These are phyloP conservation scores for Lanmaoa rubissima DNA, from an alignment of 768 basidiomycete genomes.

Conservation along the genomic window DNA sequence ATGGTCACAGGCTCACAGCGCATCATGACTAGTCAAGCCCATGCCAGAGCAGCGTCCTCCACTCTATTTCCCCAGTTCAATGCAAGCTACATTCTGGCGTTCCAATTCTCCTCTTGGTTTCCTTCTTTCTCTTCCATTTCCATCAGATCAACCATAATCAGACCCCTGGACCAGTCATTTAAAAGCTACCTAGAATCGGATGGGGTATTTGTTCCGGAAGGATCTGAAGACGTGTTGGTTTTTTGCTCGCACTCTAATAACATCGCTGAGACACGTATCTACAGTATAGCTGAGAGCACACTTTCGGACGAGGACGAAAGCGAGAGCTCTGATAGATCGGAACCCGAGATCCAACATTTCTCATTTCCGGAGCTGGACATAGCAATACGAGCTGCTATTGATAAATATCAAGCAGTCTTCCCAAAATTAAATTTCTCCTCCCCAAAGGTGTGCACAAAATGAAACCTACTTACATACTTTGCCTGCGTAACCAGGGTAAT, in stretches of 20 bases:
- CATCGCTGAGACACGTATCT: neutral
- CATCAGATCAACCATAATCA: constrained; percentile 73
- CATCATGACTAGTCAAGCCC: neutral
- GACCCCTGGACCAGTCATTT: constrained; percentile 63
- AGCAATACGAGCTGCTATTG: constrained; percentile 63
- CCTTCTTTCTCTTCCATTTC: constrained; percentile 59
- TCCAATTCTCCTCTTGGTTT: constrained; percentile 88
- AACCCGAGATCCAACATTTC: constrained; percentile 40
- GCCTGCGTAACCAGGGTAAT: neutral
- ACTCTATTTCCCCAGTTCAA: constrained; percentile 50
- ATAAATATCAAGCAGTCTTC: constrained; percentile 78
- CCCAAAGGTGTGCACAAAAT: constrained; percentile 61
- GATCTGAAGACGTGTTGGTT: constrained; percentile 74
- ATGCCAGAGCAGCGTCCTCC: neutral
- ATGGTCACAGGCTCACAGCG: no score
- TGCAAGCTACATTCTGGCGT: constrained; percentile 56
- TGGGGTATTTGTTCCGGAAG: constrained; percentile 79
- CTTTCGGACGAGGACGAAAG: constrained; percentile 59
- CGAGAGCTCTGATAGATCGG: constrained; percentile 36
- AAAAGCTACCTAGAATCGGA: constrained; percentile 75
- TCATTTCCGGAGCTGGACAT: constrained; percentile 83
- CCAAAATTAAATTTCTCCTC: constrained; percentile 96
- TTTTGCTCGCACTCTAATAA: neutral
- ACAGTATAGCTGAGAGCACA: constrained; percentile 51
- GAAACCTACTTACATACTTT: neutral